Base-by-base conservation (phyloP, 176 grass and related monocot genomes). In the Triticum turgidum region DNA sequence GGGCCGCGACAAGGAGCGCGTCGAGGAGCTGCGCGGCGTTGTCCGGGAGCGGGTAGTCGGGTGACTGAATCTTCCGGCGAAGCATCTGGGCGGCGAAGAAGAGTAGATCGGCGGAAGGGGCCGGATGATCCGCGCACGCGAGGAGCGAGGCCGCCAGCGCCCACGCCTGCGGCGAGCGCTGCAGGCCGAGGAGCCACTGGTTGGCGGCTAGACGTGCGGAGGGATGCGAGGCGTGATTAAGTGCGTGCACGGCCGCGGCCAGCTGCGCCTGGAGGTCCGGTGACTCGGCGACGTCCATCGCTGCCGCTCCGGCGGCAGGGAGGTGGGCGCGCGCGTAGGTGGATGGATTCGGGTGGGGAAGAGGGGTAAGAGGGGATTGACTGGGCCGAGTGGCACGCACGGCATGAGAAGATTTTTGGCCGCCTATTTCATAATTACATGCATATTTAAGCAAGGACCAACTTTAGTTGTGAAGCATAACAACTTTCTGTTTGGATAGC, bases 1-100 rank as follows among this genome's bases (percentile, higher is more conserved):
- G 86, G 47, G 90, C 85, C n/a, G 97, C 88, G 30, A 88, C 39
- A 32, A 96, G 90, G 56, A 98, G 94, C 69, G 90, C 90, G 68
- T 98, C 88, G 22, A 98, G 89, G 33, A 75, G 73, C 39, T 30
- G 32, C 45, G 33, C 39, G 61, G 65, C 30, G 18, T 78, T 25
- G 47, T 67, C 58, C 13, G 39, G 41, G 61, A 85, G 67, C 68
- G 59, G 27, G 33, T 45, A 56, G 1, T 13, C 14, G 6, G 56
- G 84, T 82, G 65, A 59, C 83, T 92, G 87, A 79, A 89, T 86
- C 86, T 89, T 98, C 67, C 92, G 88, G 52, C 93, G 86, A 61
- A 94, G 86, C 90, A 92, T 96, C 80, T 91, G 94, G 5, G 85
- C 64, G 34, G 81, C 84, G 65, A 89, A 88, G 82, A 89, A 86